Base-by-base conservation (phyloP, 495 filamentous ascomycete genomes). In the Penicillium salamii region DNA sequence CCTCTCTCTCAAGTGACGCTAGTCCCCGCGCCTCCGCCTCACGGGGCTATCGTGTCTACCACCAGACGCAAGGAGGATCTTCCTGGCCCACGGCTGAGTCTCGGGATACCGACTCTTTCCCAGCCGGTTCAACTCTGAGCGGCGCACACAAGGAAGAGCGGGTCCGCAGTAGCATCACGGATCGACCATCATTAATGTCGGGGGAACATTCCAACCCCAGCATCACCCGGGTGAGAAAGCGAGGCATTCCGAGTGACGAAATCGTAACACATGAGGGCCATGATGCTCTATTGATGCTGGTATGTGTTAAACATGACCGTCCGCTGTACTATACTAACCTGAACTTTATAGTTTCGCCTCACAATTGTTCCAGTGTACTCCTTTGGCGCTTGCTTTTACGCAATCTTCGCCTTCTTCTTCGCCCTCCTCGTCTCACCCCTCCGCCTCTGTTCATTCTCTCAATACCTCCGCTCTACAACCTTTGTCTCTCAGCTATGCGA, bases 341-440 rank as follows among this genome's bases (percentile, higher is more conserved):
- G 40, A 50, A 15, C 7, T 21, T 3, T n/a, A n/a, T 35, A 80
- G 77, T 68, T 77, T 54, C 75, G 75, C 45, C 67, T 79, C 28
- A 78, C 76, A 36, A 36, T 71, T 3, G 62, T 77, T 15, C 76
- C 76, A 7, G 35, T 78, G n/a, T 70, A 76, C 58, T 69, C 72
- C 35, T 44, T 74, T 11, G 42, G 56, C 31, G 63, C 71, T 14
- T 59, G 65, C 14, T 32, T 77, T 26, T 80, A 79, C 50, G 72
- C 75, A 21, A 57, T 76, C 37, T 61, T 74, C 50, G 67, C 67
- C 3, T 50, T 72, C 11, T 18, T 76, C 38, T 65, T 75, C 39
- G 68, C 73, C 45, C 23, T 78, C 46, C 46, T 78, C 26, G 46
- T 69, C 28, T 62, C 63, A 2, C 76, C 76, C 11, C 53, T 78